Evolutionary conservation across 176 grass and related monocot species (phyloP).

Genomic region (Aegilops umbellulata): DNA sequence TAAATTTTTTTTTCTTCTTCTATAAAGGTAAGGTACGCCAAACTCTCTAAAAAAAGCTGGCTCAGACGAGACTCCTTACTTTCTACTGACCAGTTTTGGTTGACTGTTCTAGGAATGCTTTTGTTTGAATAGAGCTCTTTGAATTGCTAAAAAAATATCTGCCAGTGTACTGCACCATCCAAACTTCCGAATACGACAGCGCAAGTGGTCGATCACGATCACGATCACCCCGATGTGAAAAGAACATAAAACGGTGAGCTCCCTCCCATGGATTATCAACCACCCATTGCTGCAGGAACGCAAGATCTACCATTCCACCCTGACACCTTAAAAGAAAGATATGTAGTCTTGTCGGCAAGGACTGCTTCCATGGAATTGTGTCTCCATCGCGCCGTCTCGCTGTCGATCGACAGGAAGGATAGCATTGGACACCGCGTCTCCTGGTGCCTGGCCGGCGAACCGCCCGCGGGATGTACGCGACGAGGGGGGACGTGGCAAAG

Average conservation of each 20-base stretch:
- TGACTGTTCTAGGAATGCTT: too few species aligned
- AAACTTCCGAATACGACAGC: background rate
- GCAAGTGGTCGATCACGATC: background rate
- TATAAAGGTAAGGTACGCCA: too few species aligned
- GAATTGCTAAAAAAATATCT: too few species aligned
- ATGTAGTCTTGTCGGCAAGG: conserved; percentile 2
- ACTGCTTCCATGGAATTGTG: background rate
- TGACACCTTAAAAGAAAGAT: background rate
- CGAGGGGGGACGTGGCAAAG: background rate
- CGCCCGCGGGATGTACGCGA: conserved; percentile 24
- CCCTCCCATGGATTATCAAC: background rate
- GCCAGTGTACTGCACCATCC: too few species aligned
- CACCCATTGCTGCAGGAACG: background rate
- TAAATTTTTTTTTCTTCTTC: too few species aligned
- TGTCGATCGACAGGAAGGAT: background rate
- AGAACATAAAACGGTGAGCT: background rate
- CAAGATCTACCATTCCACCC: background rate
- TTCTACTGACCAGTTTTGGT: too few species aligned
- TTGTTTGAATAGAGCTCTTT: too few species aligned
- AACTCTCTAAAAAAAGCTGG: too few species aligned
- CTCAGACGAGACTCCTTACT: too few species aligned
- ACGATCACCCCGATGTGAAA: background rate
- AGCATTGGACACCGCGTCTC: background rate
- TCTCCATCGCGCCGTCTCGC: background rate
- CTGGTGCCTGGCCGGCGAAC: background rate